These are phyloP conservation scores for Oxyria digyna DNA, from an alignment of 148 eudicot genomes.

Conservation along the genomic window DNA sequence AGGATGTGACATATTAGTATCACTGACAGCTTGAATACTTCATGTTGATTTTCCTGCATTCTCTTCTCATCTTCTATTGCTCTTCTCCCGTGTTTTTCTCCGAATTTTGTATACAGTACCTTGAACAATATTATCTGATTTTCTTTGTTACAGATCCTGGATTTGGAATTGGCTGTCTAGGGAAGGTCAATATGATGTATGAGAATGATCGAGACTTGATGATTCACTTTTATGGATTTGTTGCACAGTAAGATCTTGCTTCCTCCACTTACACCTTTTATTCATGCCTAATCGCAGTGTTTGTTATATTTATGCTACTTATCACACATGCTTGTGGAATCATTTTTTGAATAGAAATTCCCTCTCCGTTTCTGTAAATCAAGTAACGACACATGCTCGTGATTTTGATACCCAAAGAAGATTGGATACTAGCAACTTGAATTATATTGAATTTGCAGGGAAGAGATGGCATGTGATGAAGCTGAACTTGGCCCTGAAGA, in stretches of 20 bases:
- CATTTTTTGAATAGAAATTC: not conserved
- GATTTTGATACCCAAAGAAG: too few species aligned
- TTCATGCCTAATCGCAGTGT: not conserved
- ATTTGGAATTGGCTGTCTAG: conserved; percentile 82
- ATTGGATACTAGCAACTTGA: too few species aligned
- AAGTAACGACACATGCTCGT: too few species aligned
- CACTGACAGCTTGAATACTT: not conserved
- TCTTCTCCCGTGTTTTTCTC: not conserved
- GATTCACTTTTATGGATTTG: conserved; percentile 76
- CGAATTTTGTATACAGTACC: not conserved
- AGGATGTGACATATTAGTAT: too few species aligned
- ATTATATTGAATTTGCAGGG: conserved; percentile 29
- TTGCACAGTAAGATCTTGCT: conserved; percentile 47
- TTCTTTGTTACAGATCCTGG: conserved; percentile 58
- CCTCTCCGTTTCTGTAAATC: not conserved
- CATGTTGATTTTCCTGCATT: not conserved
- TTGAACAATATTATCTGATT: not conserved
- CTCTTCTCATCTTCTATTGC: not conserved
- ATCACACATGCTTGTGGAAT: not conserved
- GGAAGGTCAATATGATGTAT: conserved; percentile 67
- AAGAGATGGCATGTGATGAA: conserved; percentile 92
- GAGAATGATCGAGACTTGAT: conserved; percentile 82
- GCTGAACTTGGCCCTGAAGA: conserved; percentile 84
- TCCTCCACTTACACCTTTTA: conserved; percentile 1
- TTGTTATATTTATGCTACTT: not conserved